Percentiles rank a stretch among this genome's conserved stretches.
These are phyloP conservation scores for Paracamarosporium sp. DNA, from an alignment of 2,329 filamentous ascomycete species.

Conservation along the genomic window DNA sequence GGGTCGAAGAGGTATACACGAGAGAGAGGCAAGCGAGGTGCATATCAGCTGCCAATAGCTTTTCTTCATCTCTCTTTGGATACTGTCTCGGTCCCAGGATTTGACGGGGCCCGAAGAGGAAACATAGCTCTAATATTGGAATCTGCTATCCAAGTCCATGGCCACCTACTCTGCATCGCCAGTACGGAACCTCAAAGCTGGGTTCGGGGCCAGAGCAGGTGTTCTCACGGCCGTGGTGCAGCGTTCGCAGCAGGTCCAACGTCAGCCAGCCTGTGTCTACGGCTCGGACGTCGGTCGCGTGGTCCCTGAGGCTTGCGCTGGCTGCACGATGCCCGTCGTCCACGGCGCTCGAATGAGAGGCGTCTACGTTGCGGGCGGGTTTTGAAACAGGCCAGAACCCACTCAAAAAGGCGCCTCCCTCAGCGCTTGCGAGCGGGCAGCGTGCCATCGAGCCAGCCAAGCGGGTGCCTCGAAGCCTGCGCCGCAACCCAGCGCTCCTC, in stretches of 20 bases:
- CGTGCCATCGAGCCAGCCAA: slow-evolving; percentile 18
- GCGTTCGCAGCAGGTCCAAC: slow-evolving; percentile 25
- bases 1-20: too few relatives aligned
- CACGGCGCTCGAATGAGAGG: slow-evolving; percentile 32
- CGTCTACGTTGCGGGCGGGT: slow-evolving; percentile 30
- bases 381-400: slow-evolving; percentile 36
- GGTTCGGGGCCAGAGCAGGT: background rate
- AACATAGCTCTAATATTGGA: slow-evolving; percentile 21
- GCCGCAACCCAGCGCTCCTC: slow-evolving; percentile 20
- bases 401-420: slow-evolving; percentile 31
- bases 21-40: background rate
- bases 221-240: slow-evolving; percentile 9
- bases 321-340: slow-evolving; percentile 22
- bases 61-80: background rate
- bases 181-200: background rate
- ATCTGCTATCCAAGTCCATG: too few relatives aligned
- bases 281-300: slow-evolving; percentile 27
- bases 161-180: too few relatives aligned
- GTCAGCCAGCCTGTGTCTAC: slow-evolving; percentile 28
- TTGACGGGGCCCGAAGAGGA: background rate
- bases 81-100: background rate
- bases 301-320: slow-evolving; percentile 18
- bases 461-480: slow-evolving; percentile 17
- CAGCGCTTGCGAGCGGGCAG: slow-evolving; percentile 37
- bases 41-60: background rate